Base-by-base conservation (phyloP, 1,284 basidiomycete genomes). In the Salmacisia buchloeana region DNA sequence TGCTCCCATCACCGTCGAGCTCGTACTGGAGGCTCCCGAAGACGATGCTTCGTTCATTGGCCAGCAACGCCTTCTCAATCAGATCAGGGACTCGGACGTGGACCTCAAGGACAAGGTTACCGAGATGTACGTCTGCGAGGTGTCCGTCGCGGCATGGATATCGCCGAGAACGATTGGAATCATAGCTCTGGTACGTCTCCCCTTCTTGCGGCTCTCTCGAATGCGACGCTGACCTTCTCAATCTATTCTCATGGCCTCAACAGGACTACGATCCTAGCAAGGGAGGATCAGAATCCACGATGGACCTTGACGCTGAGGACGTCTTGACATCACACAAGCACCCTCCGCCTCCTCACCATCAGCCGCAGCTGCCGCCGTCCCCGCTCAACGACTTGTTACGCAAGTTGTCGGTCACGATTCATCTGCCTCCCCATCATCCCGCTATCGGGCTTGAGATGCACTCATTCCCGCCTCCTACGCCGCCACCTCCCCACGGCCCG, bases 271-370 rank as follows among this genome's bases (percentile, higher is more conserved):
- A n/a, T n/a, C n/a, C n/a, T n/a, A n/a, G n/a, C n/a, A n/a, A n/a
- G n/a, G n/a, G n/a, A n/a, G n/a, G n/a, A n/a, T n/a, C n/a, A n/a
- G n/a, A n/a, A n/a, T n/a, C n/a, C n/a, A n/a, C n/a, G n/a, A n/a
- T n/a, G n/a, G n/a, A n/a, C n/a, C n/a, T n/a, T n/a, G n/a, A n/a
- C n/a, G n/a, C n/a, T n/a, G n/a, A n/a, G n/a, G n/a, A n/a, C n/a
- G n/a, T n/a, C n/a, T n/a, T n/a, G n/a, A n/a, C 39, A 43, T 21
- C 39, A 3, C 39, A 15, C 10, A 9, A 9, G 36, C 36, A 9
- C 10, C 36, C 36, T 38, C 36, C 36, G 9, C 36, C 36, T 69
- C 65, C 13, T 67, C 68, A 35, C 25, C 29, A 31, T n/a, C 54
- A 21, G 29, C 29, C 31, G 27, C 54, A 33, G 15, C 3, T 23